Conservation (phyloP, 1,284 basidiomycete genomes). For the Stygiomarasmius scandens region DNA sequence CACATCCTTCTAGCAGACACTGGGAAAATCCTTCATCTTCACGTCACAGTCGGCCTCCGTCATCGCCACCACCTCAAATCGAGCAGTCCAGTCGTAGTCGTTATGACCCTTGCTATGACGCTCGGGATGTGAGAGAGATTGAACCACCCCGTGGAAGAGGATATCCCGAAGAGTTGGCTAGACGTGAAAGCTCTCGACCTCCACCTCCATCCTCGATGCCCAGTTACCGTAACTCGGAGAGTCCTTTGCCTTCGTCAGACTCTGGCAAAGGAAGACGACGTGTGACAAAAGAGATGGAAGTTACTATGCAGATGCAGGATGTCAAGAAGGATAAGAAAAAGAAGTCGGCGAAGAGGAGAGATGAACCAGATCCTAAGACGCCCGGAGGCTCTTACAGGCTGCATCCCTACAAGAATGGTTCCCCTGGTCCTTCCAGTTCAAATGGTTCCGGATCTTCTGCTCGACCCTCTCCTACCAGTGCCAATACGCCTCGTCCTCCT, state of each 20-base stretch:
- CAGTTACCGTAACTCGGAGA: constrained; percentile 42
- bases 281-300: constrained; percentile 29
- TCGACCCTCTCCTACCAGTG: constrained; percentile 70
- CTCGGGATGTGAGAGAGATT: constrained; percentile 38
- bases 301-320: constrained; percentile 12
- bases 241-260: constrained; percentile 33
- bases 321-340: constrained; percentile 39
- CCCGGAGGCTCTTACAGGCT: constrained; percentile 26
- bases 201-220: constrained; percentile 27
- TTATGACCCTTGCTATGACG: constrained; percentile 46
- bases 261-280: constrained; percentile 27
- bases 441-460: constrained; percentile 63
- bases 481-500: constrained; percentile 54
- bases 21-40: constrained; percentile 40
- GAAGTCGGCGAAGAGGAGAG: constrained; percentile 36
- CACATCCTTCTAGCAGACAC: constrained; percentile 41
- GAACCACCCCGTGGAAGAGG: constrained; percentile 19
- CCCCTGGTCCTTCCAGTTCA: constrained; percentile 62
- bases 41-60: constrained; percentile 31
- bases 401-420: constrained; percentile 41
- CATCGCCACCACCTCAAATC: constrained; percentile 32
- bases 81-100: constrained; percentile 3
- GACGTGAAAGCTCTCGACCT: constrained; percentile 1
- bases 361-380: constrained; percentile 26
- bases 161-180: neutral